Evolutionary conservation across 306 rosid species (phyloP).

Genomic region (Sindora glabra): DNA sequence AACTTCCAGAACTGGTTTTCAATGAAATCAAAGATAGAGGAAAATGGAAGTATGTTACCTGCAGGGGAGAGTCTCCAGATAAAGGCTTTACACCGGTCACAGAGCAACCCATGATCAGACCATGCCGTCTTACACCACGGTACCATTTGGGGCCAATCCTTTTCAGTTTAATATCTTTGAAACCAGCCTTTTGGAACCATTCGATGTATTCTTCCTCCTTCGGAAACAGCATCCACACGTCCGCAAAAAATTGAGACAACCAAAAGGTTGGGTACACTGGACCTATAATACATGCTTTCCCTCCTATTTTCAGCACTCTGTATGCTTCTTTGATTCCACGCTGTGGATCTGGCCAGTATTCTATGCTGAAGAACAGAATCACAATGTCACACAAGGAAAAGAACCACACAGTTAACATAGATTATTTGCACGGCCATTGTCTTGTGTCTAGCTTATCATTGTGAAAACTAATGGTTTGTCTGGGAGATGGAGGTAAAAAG

Average conservation of each 20-base stretch:
- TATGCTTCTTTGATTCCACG: conserved; percentile 87
- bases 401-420: neutral
- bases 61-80: conserved; percentile 72
- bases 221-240: conserved; percentile 82
- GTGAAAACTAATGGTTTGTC: neutral
- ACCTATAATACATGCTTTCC: conserved; percentile 79
- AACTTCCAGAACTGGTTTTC: neutral
- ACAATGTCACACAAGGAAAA: neutral
- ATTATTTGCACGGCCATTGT: neutral
- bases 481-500: too few species aligned
- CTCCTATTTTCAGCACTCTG: conserved; percentile 70
- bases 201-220: conserved; percentile 81
- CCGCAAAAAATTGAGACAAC: conserved; percentile 83
- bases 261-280: conserved; percentile 84
- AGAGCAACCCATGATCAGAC: conserved; percentile 87
- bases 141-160: conserved; percentile 95
- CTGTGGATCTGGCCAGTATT: conserved; percentile 90
- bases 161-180: conserved; percentile 63
- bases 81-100: conserved; percentile 74
- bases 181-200: conserved; percentile 77
- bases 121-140: conserved; percentile 77
- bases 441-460: neutral
- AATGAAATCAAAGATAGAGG: neutral
- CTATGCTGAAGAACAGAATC: conserved; percentile 45
- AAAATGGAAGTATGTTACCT: conserved; percentile 30